Evolutionary conservation across 768 basidiomycete genomes (phyloP).

Genomic region (Trametes elegans): DNA sequence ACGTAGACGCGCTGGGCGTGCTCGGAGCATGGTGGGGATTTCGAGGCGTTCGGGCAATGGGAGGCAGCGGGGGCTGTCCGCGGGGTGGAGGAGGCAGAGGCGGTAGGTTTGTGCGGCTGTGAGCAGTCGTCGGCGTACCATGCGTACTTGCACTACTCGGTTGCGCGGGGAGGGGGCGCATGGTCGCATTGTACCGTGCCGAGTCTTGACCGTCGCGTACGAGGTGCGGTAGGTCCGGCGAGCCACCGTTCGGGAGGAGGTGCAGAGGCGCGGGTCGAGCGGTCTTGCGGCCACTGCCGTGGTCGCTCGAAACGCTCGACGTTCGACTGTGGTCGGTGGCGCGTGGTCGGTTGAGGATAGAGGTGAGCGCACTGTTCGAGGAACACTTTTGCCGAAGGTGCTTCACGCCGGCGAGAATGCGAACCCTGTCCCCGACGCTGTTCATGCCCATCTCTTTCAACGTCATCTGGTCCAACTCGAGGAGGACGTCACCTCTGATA

Average conservation of each 20-base stretch:
- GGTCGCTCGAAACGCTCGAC: constrained; percentile 22
- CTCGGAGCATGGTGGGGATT: constrained; percentile 21
- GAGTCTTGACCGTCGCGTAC: constrained; percentile 65
- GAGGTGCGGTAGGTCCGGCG: constrained; percentile 69
- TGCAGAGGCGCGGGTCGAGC: constrained; percentile 82
- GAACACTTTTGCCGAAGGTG: constrained; percentile 60
- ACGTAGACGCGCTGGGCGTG: constrained; percentile 25
- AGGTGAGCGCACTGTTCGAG: constrained; percentile 18
- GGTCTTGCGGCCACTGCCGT: constrained; percentile 39
- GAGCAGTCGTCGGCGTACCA: constrained; percentile 36
- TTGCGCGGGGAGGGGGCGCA: constrained; percentile 53
- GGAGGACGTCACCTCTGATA: constrained; percentile 86
- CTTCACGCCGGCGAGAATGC: constrained; percentile 85
- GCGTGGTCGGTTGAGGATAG: constrained; percentile 24
- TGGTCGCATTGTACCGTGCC: constrained; percentile 32
- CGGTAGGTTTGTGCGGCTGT: constrained; percentile 49
- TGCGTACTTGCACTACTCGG: constrained; percentile 29
- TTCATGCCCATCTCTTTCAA: constrained; percentile 89
- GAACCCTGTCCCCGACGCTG: constrained; percentile 89
- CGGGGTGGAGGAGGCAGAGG: constrained; percentile 72
- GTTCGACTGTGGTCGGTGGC: constrained; percentile 22
- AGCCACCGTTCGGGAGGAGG: constrained; percentile 51
- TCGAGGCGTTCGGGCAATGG: constrained; percentile 31
- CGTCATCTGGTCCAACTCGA: constrained; percentile 85
- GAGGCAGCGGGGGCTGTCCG: constrained; percentile 49